Evolutionary conservation across 1,139 yeast species (phyloP), one percentile per base, ranked within the genome.

Genomic region (Pichia kudriavzevii): DNA sequence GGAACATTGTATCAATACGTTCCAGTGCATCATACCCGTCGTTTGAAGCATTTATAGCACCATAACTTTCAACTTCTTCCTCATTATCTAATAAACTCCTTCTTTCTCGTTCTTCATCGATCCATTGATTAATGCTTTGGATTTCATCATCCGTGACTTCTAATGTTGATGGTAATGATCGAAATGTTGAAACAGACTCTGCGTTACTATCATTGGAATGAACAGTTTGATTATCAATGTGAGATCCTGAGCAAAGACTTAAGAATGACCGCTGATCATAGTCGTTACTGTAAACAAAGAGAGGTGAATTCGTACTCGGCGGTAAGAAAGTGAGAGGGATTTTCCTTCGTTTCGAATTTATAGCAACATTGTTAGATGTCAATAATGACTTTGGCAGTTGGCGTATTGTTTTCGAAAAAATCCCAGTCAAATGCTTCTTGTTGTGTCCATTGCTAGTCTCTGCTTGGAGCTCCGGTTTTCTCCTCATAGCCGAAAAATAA

Each of bases 201-300:
- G 56, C 58, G 7, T 54, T 65, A n/a, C 56, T 64, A 15, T 60
- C 67, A 11, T 63, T 59, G 12, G 65, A 61, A 13, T 26, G 32
- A 22, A 20, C 27, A n/a, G 33, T 32, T 10, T 26, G 9, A 19
- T 56, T 60, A 5, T 57, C 63, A 15, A 60, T 40, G 31, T 65
- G 67, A 10, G 73, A 66, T 2, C 63, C 69, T 10, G 72, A 64
- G 9, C 64, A 66, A 24, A 69, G 45, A 5, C 73, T 67, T 17
- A 78, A 59, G 49, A 79, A 80, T 18, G 85, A 78, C 39, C 87
- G 58, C 48, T 76, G 81, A 47, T 77, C 87, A 30, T 66, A 73
- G 12, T 71, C 75, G 17, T 63, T 69, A 26, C 77, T 80, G 51
- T 79, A 79, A 28, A 67, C 63, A 45, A 79, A 79, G 35, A 79